Base-by-base conservation (phyloP, 768 basidiomycete genomes). In the Infundibulicybe gibba region DNA sequence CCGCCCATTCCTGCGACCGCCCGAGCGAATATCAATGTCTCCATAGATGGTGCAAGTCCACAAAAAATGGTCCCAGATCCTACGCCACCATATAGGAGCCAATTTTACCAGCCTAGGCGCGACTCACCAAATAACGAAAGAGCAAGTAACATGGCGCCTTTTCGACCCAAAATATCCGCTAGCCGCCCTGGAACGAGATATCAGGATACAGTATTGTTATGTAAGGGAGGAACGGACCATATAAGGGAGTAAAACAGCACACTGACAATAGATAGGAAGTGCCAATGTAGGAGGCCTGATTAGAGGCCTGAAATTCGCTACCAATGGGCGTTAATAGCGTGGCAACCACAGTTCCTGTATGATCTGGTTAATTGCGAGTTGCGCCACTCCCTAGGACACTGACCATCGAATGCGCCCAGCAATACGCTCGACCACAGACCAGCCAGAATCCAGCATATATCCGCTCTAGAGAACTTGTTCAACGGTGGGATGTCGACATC, bases 1-100 rank as follows among this genome's bases (percentile, higher is more conserved):
- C 93, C 91, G 47, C 90, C 93, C 82, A 91, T 90, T 41, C 94
- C 94, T 20, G 94, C 92, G 38, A 97, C 66, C 3, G 90, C 83
- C 11, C 94, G 81, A 47, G 87, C 89, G 35, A 75, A 74, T 51
- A 95, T 91, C 44, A 97, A 76, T 11, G 75, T 63, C 51, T 80
- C 76, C 94, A 97, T 95, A 5, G 85, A 87, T 8, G 87, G 82
- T 35, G 92, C 94, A 35, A 94, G 54, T 1, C 90, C 95, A 60
- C 94, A 97, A 13, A 85, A 72, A 35, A 91, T 71, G 1, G 93
- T 97, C 16, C 94, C 94, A 50, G 79, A 72, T 16, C 87, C 87
- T 90, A 54, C 33, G 38, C 46, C 16, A 38, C 44, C 25, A 51
- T 48, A 49, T 51, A 52, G 25, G 8, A 42, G 46, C 32, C 49